Conservation (phyloP, 2,329 filamentous ascomycete genomes). For the Herpotrichia juniperi region DNA sequence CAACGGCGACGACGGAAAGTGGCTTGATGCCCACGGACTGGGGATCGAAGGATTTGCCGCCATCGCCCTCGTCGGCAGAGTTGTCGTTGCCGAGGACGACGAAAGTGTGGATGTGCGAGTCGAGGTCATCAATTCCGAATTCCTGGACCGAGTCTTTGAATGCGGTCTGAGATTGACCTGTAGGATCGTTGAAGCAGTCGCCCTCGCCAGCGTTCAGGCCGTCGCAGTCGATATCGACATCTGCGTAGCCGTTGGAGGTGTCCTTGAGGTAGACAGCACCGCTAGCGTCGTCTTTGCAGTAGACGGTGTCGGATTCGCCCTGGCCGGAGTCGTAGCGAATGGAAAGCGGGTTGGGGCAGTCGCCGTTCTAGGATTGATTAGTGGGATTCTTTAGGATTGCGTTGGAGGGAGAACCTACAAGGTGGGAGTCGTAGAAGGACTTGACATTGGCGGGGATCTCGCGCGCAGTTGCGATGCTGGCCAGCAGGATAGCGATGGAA, state of each 20-base stretch:
- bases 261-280: slow-evolving; percentile 52
- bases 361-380: slow-evolving; percentile 13
- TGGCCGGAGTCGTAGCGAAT: slow-evolving; percentile 22
- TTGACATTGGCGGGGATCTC: slow-evolving; percentile 1
- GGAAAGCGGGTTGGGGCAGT: slow-evolving; percentile 21
- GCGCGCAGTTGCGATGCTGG: background rate
- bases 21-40: slow-evolving; percentile 53
- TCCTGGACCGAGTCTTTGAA: slow-evolving; percentile 42
- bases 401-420: too few relatives aligned
- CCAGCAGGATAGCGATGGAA: background rate
- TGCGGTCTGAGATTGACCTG: slow-evolving; percentile 54
- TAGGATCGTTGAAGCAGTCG: slow-evolving; percentile 49
- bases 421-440: background rate
- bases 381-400: too few relatives aligned
- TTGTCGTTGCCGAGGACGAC: slow-evolving; percentile 61
- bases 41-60: slow-evolving; percentile 21
- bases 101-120: slow-evolving; percentile 60
- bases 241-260: slow-evolving; percentile 53
- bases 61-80: slow-evolving; percentile 17
- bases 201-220: slow-evolving; percentile 50
- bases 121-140: slow-evolving; percentile 51
- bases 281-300: slow-evolving; percentile 24
- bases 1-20: slow-evolving; percentile 61
- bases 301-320: slow-evolving; percentile 20
- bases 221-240: slow-evolving; percentile 67